phyloP scores from a whole-genome alignment of 2,329 filamentous ascomycete genomes.

The Aureobasidium sp. region DNA sequence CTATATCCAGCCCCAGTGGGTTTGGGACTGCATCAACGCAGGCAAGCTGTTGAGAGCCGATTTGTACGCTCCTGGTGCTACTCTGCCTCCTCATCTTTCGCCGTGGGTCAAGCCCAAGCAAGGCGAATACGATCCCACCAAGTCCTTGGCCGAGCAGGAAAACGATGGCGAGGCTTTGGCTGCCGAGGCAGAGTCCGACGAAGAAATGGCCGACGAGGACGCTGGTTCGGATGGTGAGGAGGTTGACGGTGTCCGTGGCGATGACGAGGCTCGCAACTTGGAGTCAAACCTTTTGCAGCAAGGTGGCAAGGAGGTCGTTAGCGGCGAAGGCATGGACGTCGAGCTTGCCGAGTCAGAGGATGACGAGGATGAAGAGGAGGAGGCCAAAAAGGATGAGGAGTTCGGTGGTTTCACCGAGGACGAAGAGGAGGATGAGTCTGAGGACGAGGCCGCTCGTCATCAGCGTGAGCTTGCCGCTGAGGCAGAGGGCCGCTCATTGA shows the following conservation, averaged over 20 bases:
- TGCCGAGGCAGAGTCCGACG: conserved; percentile 31
- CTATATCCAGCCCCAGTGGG: conserved; percentile 96
- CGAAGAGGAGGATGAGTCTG: conserved; percentile 48
- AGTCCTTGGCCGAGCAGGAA: conserved; percentile 79
- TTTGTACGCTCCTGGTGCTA: conserved; percentile 80
- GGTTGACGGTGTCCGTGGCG: conserved; percentile 21
- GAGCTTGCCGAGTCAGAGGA: conserved; percentile 35
- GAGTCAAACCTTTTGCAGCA: conserved; percentile 21
- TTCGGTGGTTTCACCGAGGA: conserved; percentile 39
- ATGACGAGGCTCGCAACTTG: conserved; percentile 35
- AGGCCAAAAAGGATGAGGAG: conserved; percentile 39
- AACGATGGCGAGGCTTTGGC: conserved; percentile 72
- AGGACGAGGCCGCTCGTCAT: conserved; percentile 55
- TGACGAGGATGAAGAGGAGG: conserved; percentile 39
- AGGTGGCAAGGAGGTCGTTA: conserved; percentile 19
- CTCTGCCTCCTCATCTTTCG: conserved; percentile 87
- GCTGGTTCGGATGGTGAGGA: conserved; percentile 33
- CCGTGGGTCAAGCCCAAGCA: conserved; percentile 85
- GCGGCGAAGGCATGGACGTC: conserved; percentile 40
- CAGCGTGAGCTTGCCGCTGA: conserved; percentile 92
- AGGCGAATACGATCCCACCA: conserved; percentile 85
- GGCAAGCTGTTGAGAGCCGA: conserved; percentile 81
- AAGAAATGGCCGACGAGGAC: conserved; percentile 37
- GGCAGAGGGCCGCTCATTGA: conserved; percentile 57
- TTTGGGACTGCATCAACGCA: conserved; percentile 95